Conservation (phyloP, 345 rosid species). For the Carallia pectinifolia region DNA sequence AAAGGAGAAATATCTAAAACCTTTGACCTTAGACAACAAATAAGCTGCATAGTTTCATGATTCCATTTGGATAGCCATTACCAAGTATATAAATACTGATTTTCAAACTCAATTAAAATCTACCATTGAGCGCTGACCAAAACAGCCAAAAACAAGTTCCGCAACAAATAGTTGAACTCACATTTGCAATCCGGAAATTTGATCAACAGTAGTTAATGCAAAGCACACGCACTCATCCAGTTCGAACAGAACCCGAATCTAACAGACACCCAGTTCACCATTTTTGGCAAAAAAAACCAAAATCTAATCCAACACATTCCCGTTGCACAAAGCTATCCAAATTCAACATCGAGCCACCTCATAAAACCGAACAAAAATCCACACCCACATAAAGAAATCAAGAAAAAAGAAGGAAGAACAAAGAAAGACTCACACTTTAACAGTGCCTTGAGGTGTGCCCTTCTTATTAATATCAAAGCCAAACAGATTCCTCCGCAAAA, state of each 20-base stretch:
- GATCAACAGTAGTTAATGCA: not conserved
- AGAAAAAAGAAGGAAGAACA: not conserved
- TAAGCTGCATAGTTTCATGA: too few species aligned
- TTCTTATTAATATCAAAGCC: conserved; percentile 95
- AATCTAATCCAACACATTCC: not conserved
- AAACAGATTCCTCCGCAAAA: conserved; percentile 72
- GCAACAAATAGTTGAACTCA: not conserved
- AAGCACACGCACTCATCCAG: too few species aligned
- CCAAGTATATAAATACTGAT: not conserved
- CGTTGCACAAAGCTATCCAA: too few species aligned
- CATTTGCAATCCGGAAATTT: not conserved
- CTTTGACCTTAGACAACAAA: too few species aligned
- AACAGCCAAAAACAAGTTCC: not conserved
- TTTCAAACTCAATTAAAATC: not conserved
- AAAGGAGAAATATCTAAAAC: not conserved
- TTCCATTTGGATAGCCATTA: not conserved
- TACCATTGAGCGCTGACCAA: not conserved
- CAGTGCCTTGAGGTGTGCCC: conserved; percentile 84
- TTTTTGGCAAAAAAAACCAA: not conserved
- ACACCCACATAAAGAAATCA: not conserved
- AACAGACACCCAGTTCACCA: not conserved
- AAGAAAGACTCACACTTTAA: conserved; percentile 70
- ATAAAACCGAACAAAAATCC: not conserved
- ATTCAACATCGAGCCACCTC: not conserved
- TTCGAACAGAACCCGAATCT: not conserved